Evolutionary conservation across 2,329 filamentous ascomycete species (phyloP), one percentile per base, ranked within the genome.

Genomic region (Cytospora leucostoma): DNA sequence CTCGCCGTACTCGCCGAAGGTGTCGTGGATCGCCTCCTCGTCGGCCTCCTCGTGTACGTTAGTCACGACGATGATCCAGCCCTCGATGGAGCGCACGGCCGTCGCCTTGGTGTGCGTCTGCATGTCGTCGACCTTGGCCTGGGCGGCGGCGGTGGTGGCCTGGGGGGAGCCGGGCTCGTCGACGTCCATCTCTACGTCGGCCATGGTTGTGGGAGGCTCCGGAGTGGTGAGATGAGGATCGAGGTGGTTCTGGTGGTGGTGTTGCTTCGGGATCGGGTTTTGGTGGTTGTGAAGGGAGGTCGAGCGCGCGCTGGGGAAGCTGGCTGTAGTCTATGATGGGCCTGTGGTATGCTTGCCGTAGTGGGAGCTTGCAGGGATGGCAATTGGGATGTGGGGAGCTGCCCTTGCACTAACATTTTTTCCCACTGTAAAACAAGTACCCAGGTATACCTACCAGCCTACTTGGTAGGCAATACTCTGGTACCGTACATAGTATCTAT

Each of bases 41-140:
- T 89, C 90, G 56, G 91, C 90, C 76, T 95, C 91, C 74, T 95
- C 91, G 78, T 95, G 91, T 38, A 95, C 89, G 72, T 95, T 95
- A 59, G 91, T 93, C 68, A 91, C 91, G 67, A 92, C 87, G 71
- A 95, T 82, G 76, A 95, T 95, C 92, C 92, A 95, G 70, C 92
- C 91, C 77, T 95, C 91, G 72, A 95, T 93, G 61, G 89, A 93
- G 71, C 91, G 90, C 65, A 95, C 91, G 32, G 91, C 91, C 1
- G 88, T 92, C 61, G 91, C 91, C 73, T 90, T 89, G 44, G 84
- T 81, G 70, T 86, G 84, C 7, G 91, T 93, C 71, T 87, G 86
- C 82, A 92, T 89, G 72, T 89, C 86, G 70, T 80, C 79, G 67
- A 84, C 80, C 71, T 84, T 84, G 70, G 76, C 77, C 63, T 78